Evolutionary conservation across 108 stramenopile genomes (phyloP).

Genomic region (Conticribra guillardii): DNA sequence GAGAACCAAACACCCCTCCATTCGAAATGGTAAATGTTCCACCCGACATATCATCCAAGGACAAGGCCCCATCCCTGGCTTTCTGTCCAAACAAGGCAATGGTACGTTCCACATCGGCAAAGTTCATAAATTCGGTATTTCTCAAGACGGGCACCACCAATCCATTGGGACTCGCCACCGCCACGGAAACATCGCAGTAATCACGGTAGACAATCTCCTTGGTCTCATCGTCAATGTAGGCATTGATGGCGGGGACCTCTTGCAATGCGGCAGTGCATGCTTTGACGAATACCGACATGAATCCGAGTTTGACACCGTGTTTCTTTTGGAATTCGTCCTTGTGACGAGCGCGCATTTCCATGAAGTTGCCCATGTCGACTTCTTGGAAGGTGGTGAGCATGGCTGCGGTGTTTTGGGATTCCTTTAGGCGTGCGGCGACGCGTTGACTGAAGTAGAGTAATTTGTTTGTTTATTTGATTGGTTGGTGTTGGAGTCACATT

Average conservation of each 20-base stretch:
- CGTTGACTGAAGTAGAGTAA: slow-evolving; percentile 75
- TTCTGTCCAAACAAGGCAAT: slow-evolving; percentile 96
- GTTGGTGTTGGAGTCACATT: too few relatives aligned
- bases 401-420: slow-evolving; percentile 98
- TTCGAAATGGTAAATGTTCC: slow-evolving; percentile 99
- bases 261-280: slow-evolving; percentile 93
- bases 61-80: slow-evolving; percentile 89
- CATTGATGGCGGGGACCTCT: slow-evolving; percentile 98
- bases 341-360: slow-evolving; percentile 94
- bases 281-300: slow-evolving; percentile 99
- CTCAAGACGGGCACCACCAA: slow-evolving; percentile 98
- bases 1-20: slow-evolving; percentile 99
- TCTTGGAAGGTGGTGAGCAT: slow-evolving; percentile 99
- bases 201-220: slow-evolving; percentile 99
- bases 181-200: slow-evolving; percentile 97
- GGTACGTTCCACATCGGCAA: slow-evolving; percentile 96
- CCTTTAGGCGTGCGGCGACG: slow-evolving; percentile 96
- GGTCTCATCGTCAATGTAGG: slow-evolving; percentile 96
- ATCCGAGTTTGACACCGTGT: slow-evolving; percentile 98
- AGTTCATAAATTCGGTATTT: slow-evolving; percentile 96
- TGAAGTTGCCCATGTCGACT: slow-evolving; percentile 96
- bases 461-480: too few relatives aligned
- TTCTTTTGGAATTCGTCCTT: slow-evolving; percentile 97
- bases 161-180: slow-evolving; percentile 95
- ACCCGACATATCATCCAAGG: slow-evolving; percentile 99